Percentiles rank a stretch among this genome's conserved stretches.
These are phyloP conservation scores for Suhomyces bolitotheri DNA, from an alignment of 1,139 yeast genomes.

Conservation along the genomic window DNA sequence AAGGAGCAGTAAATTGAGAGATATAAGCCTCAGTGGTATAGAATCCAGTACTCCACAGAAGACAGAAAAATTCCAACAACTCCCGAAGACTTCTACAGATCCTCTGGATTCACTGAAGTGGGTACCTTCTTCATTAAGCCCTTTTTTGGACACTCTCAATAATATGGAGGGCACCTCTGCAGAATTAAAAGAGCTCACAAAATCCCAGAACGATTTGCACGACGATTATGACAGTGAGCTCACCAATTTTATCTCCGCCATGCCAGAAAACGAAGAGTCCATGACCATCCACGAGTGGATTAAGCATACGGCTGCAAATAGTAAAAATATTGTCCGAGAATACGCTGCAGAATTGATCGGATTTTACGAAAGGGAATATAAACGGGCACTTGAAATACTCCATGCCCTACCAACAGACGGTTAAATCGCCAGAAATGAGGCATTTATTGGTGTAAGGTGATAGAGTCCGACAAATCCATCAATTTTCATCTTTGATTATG, in stretches of 20 bases:
- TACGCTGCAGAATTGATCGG: slow-evolving; percentile 47
- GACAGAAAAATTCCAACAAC: slow-evolving; percentile 4
- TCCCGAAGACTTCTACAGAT: neutral
- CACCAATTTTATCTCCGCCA: slow-evolving; percentile 61
- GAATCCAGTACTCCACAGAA: slow-evolving; percentile 26
- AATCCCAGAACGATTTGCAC: slow-evolving; percentile 31
- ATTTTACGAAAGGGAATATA: slow-evolving; percentile 43
- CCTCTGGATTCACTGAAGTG: slow-evolving; percentile 9
- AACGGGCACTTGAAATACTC: slow-evolving; percentile 40
- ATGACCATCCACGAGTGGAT: slow-evolving; percentile 78
- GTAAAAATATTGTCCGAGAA: slow-evolving; percentile 40
- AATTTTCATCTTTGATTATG: too few species aligned
- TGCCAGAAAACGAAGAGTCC: slow-evolving; percentile 68
- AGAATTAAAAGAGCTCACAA: slow-evolving; percentile 18
- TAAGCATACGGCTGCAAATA: slow-evolving; percentile 46
- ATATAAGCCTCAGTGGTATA: slow-evolving; percentile 11
- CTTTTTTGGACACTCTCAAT: slow-evolving; percentile 34
- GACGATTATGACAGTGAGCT: slow-evolving; percentile 66
- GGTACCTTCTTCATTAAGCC: slow-evolving; percentile 16
- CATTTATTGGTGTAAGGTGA: neutral
- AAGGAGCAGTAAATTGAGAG: slow-evolving; percentile 2
- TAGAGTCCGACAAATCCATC: too few species aligned
- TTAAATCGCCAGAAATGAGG: neutral
- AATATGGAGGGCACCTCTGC: slow-evolving; percentile 40
- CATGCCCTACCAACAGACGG: slow-evolving; percentile 26